Conservation (phyloP, 352 stramenopile species). For the Pythium apleroticum region DNA sequence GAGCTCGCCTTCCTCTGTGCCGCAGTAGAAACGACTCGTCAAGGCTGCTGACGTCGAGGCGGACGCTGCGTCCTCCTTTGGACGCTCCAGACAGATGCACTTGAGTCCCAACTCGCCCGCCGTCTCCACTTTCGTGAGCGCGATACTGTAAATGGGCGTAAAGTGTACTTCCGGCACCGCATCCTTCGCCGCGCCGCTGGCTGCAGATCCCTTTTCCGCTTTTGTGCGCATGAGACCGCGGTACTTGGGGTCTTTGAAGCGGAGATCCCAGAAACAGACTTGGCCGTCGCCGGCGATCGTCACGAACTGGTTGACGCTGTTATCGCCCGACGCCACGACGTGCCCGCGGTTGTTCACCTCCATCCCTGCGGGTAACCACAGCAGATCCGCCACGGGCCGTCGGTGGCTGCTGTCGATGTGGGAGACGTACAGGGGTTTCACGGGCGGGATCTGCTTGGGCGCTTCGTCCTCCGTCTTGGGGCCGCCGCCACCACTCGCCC, state of each 20-base stretch:
- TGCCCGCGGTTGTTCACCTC: slow-evolving; percentile 91
- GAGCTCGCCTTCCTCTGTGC: slow-evolving; percentile 89
- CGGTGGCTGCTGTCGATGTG: slow-evolving; percentile 89
- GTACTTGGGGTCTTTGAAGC: slow-evolving; percentile 89
- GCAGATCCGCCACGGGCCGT: slow-evolving; percentile 83
- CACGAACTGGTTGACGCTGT: slow-evolving; percentile 88
- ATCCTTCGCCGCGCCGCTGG: slow-evolving; percentile 45
- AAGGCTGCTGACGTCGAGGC: slow-evolving; percentile 17
- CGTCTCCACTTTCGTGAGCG: slow-evolving; percentile 73
- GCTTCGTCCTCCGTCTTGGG: slow-evolving; percentile 38
- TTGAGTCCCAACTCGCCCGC: slow-evolving; percentile 64
- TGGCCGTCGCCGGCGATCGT: slow-evolving; percentile 91
- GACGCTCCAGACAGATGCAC: slow-evolving; percentile 66
- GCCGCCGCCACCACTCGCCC: slow-evolving; percentile 16
- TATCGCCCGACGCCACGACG: slow-evolving; percentile 53
- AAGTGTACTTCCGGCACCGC: slow-evolving; percentile 69
- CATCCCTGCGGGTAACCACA: slow-evolving; percentile 82
- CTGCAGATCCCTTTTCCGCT: slow-evolving; percentile 43
- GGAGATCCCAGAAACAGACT: slow-evolving; percentile 91
- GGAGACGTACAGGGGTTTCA: slow-evolving; percentile 77
- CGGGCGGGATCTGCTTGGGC: slow-evolving; percentile 59
- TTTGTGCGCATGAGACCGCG: slow-evolving; percentile 63
- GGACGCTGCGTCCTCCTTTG: slow-evolving; percentile 42
- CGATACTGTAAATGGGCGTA: slow-evolving; percentile 81
- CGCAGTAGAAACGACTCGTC: slow-evolving; percentile 79